Base-by-base conservation (phyloP, 2,329 filamentous ascomycete genomes). In the Colletotrichum ledebouriae region DNA sequence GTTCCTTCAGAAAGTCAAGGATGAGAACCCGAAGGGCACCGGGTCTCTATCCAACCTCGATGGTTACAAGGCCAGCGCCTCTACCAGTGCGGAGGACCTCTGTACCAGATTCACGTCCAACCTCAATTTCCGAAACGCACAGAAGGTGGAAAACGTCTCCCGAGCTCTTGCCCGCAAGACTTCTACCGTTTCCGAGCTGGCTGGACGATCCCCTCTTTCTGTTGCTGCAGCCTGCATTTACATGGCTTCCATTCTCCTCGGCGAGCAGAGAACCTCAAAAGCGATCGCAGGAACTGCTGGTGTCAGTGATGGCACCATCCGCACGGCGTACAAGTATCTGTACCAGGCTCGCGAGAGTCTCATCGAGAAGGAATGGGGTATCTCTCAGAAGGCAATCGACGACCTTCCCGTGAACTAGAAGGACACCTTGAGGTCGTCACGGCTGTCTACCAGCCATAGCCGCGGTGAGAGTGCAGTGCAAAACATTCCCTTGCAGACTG, bases 181-280 rank as follows among this genome's bases (percentile, higher is more conserved):
- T 72, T 90, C 90, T 25, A 87, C 88, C 56, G 90, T 93, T 70
- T 92, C 93, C 67, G 91, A 94, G 63, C 87, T 98, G 69, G 94
- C 95, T 41, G 96, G 96, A 72, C 93, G 96, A 68, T 98, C 95
- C 66, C 96, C 96, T 20, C 85, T 99, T 56, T 98, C 95, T 1
- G 94, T 97, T 70, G 95, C 97, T 6, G 95, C 94, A 17, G 94
- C 96, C 37, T 97, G 94, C 78, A 98, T 99, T 79, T 99, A 96
- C 84, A 96, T 98, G 89, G 92, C 95, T 4, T 94, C 93, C 34
- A 90, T 95, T 75, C 86, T 98, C 42, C 91, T 97, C 82, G 92
- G 91, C 63, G 88, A 96, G 73, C 85, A 89, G 20, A 92, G 92
- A 75, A 85, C 88, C 6, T 92, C 94, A n/a, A 94, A 94, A 78